Conservation (phyloP, 305 asterid genomes). For the Solanum aculeatissimum region DNA sequence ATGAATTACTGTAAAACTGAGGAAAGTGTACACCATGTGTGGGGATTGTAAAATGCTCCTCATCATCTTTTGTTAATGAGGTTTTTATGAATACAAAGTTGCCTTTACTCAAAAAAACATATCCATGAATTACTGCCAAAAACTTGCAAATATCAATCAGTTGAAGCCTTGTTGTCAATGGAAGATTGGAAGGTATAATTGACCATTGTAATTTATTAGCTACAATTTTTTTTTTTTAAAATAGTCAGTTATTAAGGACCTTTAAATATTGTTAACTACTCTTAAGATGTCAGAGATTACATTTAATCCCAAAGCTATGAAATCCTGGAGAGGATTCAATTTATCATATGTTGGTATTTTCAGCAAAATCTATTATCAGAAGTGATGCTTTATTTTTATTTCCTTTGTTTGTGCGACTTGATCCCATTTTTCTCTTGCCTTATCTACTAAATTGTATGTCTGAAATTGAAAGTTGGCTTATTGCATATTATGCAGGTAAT, state of each 20-base stretch:
- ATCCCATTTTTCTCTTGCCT: neutral
- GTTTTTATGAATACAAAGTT: no score
- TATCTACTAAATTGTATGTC: neutral
- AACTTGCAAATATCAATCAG: neutral
- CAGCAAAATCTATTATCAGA: neutral
- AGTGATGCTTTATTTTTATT: neutral
- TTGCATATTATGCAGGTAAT: constrained; percentile 44
- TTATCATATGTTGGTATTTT: neutral
- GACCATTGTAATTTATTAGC: neutral
- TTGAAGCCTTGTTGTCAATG: neutral
- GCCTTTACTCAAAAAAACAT: no score
- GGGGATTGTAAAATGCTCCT: no score
- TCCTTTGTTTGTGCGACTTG: neutral
- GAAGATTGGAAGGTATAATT: neutral
- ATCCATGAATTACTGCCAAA: neutral
- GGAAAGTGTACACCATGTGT: no score
- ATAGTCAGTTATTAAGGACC: neutral
- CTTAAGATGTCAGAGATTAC: neutral
- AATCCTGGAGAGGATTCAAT: neutral
- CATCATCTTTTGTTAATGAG: no score
- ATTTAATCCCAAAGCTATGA: neutral
- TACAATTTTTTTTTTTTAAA: neutral
- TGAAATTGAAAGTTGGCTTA: neutral
- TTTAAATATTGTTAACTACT: neutral
- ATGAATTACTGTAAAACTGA: neutral